Evolutionary conservation across 306 rosid genomes (phyloP), one percentile per base, ranked within the genome.

Genomic region (Aeschynomene evenia): DNA sequence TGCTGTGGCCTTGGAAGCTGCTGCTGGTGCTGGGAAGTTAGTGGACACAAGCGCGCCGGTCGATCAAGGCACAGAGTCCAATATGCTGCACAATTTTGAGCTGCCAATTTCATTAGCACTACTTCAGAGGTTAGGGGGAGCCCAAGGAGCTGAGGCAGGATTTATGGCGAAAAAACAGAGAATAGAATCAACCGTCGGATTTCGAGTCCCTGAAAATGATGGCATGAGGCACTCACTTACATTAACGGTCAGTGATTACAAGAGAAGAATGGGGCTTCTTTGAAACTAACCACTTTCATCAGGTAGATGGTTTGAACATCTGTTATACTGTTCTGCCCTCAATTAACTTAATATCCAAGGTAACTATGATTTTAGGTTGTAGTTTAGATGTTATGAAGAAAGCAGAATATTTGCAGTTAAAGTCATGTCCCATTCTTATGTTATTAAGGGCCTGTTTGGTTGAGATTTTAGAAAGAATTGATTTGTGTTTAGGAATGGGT

Each of bases 1-100:
- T 10, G 92, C 81, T 13, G 99, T 81, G 1, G 99, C 96, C 36
- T 73, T 94, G 79, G 85, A 84, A 80, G 99, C 99, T 13, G 99
- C 97, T 36, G 95, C 95, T 4, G 92, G 26, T 75, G 99, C 99
- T 13, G 99, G 99, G 58, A 94, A 91, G 86, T 79, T 94, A 74
- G 86, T 94, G 4, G 99, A 94, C 68, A 91, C 96, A 0, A 72
- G 64, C 16, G 97, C 99, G 33, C 97, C 99, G 0, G 95, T 91
- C 66, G 97, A 94, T 80, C 88, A 82, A 82, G 97, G 91, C 19
- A 94, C 91, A 4, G 90, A 82, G 51, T 82, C 96, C 39, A 78
- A 91, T 81, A 2, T 70, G 66, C 78, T 87, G 83, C 96, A 91
- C 66, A 71, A 84, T 82, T 94, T 94, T 29, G 99, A 94, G 80